Evolutionary conservation across 768 basidiomycete species (phyloP), one percentile per base, ranked within the genome.

Genomic region (Rhizopogon rudus): DNA sequence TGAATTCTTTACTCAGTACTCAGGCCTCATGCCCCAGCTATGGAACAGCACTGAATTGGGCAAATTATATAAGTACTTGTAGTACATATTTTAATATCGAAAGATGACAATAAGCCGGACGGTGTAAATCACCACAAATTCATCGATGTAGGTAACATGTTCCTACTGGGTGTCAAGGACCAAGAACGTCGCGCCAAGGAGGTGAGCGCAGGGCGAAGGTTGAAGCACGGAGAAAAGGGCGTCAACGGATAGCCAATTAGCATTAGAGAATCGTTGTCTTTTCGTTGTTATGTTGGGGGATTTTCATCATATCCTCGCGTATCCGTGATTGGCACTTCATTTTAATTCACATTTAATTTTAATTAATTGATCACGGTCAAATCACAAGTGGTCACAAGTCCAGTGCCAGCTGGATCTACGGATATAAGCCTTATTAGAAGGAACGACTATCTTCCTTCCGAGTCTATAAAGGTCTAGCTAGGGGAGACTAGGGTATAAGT

Each of bases 91-190:
- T 3, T 3, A 33, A 33, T 10, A 1, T 10, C 14, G 25, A 2
- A 44, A 25, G 22, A 25, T 25, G 25, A 25, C 4, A 5, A 25
- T 25, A 25, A 3, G 25, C 25, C 4, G 25, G 25, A 25, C 25
- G 3, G 4, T 25, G 25, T 25, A 25, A 25, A 3, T 25, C 4
- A 25, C 25, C 4, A 25, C 44, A 79, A 79, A 62, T 89, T 93
- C 61, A 71, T 88, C 16, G 89, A 93, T 63, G 81, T 91, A 3
- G 90, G 90, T 1, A 78, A 79, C 22, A 80, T 83, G 64, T 91
- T 87, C 65, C 64, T 91, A 25, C 25, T 4, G 53, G 77, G 88
- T 43, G 67, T 78, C 31, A 76, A 79, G 41, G 82, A 82, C 49
- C 77, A 75, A 10, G 60, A 75, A 48, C 74, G 75, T 57, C 75